Evolutionary conservation across 225 moss, liverwort and hornwort genomes (phyloP).

Genomic region (Ulota crispa): DNA sequence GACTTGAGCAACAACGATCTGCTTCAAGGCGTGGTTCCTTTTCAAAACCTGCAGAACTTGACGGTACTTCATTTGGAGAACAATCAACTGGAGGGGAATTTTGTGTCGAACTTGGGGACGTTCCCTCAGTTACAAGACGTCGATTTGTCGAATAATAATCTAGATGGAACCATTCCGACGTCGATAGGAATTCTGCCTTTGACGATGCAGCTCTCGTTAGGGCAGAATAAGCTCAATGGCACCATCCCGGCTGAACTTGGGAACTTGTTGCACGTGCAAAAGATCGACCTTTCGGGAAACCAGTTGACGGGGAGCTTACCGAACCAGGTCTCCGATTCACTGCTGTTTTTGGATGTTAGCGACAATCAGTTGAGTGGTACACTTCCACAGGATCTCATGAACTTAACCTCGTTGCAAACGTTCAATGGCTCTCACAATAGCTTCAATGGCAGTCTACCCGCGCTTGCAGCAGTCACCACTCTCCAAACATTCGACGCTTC

Average conservation of each 20-base stretch:
- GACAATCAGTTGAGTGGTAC: constrained; percentile 27
- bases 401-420: constrained; percentile 1
- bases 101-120: constrained; percentile 13
- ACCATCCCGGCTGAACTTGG: constrained; percentile 21
- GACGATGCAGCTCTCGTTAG: constrained; percentile 16
- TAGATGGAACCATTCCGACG: constrained; percentile 27
- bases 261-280: neutral
- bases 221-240: constrained; percentile 35
- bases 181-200: constrained; percentile 13
- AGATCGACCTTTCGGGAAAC: constrained; percentile 40
- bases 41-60: constrained; percentile 24
- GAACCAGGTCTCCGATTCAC: neutral
- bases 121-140: constrained; percentile 25
- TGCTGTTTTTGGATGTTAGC: constrained; percentile 37
- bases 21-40: constrained; percentile 21
- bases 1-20: constrained; percentile 35
- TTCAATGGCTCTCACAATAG: constrained; percentile 34
- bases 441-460: constrained; percentile 20
- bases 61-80: constrained; percentile 32
- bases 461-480: neutral
- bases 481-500: constrained; percentile 39
- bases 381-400: constrained; percentile 26
- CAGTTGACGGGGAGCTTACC: constrained; percentile 36
- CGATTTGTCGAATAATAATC: constrained; percentile 38
- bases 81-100: constrained; percentile 32